Evolutionary conservation across 2,329 filamentous ascomycete genomes (phyloP), one percentile per base, ranked within the genome.

Genomic region (Bipolaris cookei): DNA sequence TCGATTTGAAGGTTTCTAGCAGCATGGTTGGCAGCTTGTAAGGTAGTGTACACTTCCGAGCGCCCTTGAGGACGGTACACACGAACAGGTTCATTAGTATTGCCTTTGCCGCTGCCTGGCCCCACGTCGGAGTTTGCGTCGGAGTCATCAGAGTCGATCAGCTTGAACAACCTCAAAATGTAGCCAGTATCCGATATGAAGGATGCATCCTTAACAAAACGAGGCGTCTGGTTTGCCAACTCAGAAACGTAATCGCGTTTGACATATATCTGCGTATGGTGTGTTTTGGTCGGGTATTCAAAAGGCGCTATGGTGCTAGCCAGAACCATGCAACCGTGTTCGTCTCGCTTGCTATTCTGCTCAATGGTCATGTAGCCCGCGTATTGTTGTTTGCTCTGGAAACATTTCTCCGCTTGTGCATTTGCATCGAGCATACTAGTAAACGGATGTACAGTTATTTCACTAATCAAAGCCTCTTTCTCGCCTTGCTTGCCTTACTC

Each of bases 1-100:
- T 66, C 56, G 7, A 73, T 51, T 25, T 75, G 70, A 6, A 73
- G 50, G 4, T 52, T 51, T 18, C 55, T 51, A 2, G 72, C 72
- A 11, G 70, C 67, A 13, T 59, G 61, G 41, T 75, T 74, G 1
- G 71, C 72, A 1, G 52, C 46, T n/a, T 51, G 35, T 1, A 68
- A 54, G 0, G 60, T 63, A 0, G 69, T 73, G 48, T 73, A 69
- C 6, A 68, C 11, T 23, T 71, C 67, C 0, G 62, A 54, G 14
- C 59, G 47, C 0, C 54, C 53, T 3, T 68, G 51, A 1, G 62
- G 42, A 5, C 63, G 54, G 38, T 62, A 53, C 4, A 51, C 39
- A 7, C 64, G 63, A 2, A 63, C 28, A 30, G 10, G 25, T 3
- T 41, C 35, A 4, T 3, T 44, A 18, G 28, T 11, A 7, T 14